phyloP scores from a whole-genome alignment of 208 protist genomes.

The Wallacemonas sp. region DNA sequence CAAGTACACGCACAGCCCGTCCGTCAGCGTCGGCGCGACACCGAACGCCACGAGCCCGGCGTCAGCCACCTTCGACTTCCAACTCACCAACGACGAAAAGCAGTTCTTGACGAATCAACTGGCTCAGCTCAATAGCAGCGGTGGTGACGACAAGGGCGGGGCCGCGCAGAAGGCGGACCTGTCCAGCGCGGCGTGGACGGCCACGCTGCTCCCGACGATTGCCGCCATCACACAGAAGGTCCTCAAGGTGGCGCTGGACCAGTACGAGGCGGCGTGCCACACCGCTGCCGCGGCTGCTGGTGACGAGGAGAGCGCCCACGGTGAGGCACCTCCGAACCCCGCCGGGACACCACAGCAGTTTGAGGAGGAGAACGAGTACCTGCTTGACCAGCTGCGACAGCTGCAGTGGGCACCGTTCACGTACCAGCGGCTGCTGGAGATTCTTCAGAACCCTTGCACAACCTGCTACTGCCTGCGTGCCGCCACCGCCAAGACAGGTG shows the following conservation, averaged over 20 bases:
- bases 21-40: background rate
- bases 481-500: slow-evolving; percentile 9
- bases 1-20: slow-evolving; percentile 12
- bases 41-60: background rate
- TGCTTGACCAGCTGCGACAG: slow-evolving; percentile 67
- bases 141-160: too few relatives aligned
- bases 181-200: slow-evolving; percentile 7
- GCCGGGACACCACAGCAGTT: slow-evolving; percentile 57
- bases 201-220: slow-evolving; percentile 23
- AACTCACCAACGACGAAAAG: slow-evolving; percentile 40
- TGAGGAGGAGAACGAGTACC: slow-evolving; percentile 77
- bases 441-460: slow-evolving; percentile 59
- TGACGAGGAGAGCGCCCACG: background rate
- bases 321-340: slow-evolving; percentile 14
- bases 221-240: slow-evolving; percentile 47
- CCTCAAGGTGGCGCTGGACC: slow-evolving; percentile 40
- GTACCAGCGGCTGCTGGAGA: slow-evolving; percentile 65
- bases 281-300: background rate
- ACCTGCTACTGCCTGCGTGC: slow-evolving; percentile 18
- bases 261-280: slow-evolving; percentile 22
- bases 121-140: background rate
- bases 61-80: slow-evolving; percentile 17
- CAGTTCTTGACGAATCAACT: slow-evolving; percentile 27
- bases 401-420: slow-evolving; percentile 76
- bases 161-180: background rate